A percentile compares a stretch with the other conserved stretches of the same genome.
phyloP scores from a whole-genome alignment of 805 yeast genomes.

The Saccharomycopsis fibuligera region DNA sequence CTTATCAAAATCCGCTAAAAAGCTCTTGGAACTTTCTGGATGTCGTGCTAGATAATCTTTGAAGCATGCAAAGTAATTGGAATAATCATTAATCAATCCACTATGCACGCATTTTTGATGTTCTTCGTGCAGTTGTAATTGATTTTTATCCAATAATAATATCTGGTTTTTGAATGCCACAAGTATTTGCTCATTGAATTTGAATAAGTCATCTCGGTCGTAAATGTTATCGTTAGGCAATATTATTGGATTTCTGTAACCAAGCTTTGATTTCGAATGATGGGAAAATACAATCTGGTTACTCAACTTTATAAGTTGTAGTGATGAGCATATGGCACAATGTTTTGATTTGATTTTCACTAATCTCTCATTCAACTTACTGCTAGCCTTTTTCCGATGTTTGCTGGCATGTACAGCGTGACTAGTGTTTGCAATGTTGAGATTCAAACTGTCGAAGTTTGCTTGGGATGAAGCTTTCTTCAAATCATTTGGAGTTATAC shows the following conservation, averaged over 20 bases:
- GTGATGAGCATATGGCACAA: conserved; percentile 21
- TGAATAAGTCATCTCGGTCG: conserved; percentile 13
- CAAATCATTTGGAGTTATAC: conserved; percentile 14
- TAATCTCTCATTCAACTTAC: conserved; percentile 1
- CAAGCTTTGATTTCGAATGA: conserved; percentile 18
- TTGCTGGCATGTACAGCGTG: background rate
- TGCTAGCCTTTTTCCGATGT: background rate
- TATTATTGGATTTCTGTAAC: conserved; percentile 17
- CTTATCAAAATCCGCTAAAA: background rate
- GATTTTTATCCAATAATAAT: background rate
- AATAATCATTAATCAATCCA: conserved; percentile 5
- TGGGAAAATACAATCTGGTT: conserved; percentile 14
- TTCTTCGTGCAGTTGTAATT: background rate
- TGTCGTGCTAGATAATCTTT: background rate
- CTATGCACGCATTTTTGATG: background rate
- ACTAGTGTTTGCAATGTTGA: background rate
- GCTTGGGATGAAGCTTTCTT: conserved; percentile 1
- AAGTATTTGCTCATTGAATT: conserved; percentile 14
- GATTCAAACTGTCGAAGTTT: background rate
- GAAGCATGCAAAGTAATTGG: background rate
- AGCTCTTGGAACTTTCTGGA: background rate
- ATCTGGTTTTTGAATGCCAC: conserved; percentile 1
- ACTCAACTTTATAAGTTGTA: conserved; percentile 15
- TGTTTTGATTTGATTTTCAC: conserved; percentile 11
- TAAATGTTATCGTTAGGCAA: conserved; percentile 20